Base-by-base conservation (phyloP, 352 stramenopile species). In the Elongisporangium prolatum region DNA sequence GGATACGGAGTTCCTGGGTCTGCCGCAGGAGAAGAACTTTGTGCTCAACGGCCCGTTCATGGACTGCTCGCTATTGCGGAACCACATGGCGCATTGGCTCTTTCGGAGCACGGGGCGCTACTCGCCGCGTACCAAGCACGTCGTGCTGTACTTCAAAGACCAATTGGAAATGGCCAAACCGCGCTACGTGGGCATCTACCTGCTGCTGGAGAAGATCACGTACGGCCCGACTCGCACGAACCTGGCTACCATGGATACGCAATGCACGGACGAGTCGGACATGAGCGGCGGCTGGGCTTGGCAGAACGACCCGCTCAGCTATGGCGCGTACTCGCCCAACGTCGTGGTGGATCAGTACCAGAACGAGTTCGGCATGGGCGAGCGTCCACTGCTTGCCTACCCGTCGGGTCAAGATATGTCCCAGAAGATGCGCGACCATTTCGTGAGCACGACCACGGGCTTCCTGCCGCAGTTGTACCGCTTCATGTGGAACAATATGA, bases 401-500 rank as follows among this genome's bases (percentile, higher is more conserved):
- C 83, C 83, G 2, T 60, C 67, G 10, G 80, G 83, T 9, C 63
- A 73, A 1, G 54, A 65, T 44, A 75, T 83, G 8, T 89, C 83
- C 16, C 83, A 92, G 60, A 61, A 77, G 21, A 88, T 90, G 76
- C 83, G 83, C 21, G 80, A 92, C 71, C 75, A 74, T 48, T 92
- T 92, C 63, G 80, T 90, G 3, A 72, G 77, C 60, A 81, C 76
- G 0, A 67, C 67, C 9, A 77, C 65, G 17, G 80, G 83, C 0
- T 88, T 88, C 49, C 34, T 92, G 16, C 80, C 83, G 6, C 69
- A 84, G 51, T 69, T 86, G 54, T 89, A 90, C 54, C 74, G 77
- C 21, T 74, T 72, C 52, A 63, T 93, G 21, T 93, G 78, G 75
- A 72, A 93, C 61, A 87, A 90, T 69, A 89, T 93, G 79, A 89